Percentiles rank a stretch among this genome's conserved stretches.
Evolutionary conservation across 2,329 filamentous ascomycete genomes (phyloP).

Genomic region (Pestalotiopsis sp.): DNA sequence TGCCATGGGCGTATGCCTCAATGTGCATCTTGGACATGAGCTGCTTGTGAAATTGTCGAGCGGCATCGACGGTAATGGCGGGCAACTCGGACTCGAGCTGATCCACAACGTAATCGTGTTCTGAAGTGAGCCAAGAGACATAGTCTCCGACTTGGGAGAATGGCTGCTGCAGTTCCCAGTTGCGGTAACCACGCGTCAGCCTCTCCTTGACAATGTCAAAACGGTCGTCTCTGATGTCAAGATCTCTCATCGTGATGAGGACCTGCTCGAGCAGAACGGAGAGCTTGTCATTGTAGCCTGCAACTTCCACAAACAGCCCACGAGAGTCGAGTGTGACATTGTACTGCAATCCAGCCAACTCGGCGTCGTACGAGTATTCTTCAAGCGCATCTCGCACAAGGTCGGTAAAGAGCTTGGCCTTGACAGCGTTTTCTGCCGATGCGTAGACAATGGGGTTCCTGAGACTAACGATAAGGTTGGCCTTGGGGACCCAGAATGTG

Average conservation of each 20-base stretch:
- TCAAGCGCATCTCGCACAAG: conserved; percentile 86
- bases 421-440: conserved; percentile 77
- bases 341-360: conserved; percentile 87
- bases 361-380: conserved; percentile 95
- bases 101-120: conserved; percentile 78
- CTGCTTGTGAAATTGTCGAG: conserved; percentile 78
- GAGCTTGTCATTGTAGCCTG: conserved; percentile 96
- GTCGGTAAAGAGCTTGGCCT: conserved; percentile 79
- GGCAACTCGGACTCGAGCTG: conserved; percentile 79
- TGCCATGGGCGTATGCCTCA: conserved; percentile 87
- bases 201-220: conserved; percentile 93
- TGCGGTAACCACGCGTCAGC: conserved; percentile 74
- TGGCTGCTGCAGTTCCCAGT: conserved; percentile 85
- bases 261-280: conserved; percentile 89
- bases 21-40: conserved; percentile 83
- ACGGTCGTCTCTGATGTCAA: conserved; percentile 82
- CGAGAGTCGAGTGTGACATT: conserved; percentile 71
- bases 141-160: conserved; percentile 88
- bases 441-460: conserved; percentile 79
- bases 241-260: conserved; percentile 77
- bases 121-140: conserved; percentile 77
- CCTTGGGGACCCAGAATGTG: conserved; percentile 97
- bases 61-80: conserved; percentile 71
- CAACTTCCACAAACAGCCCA: conserved; percentile 77
- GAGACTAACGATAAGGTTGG: conserved; percentile 80